Evolutionary conservation across 331 rosid genomes (phyloP), one percentile per base, ranked within the genome.

Genomic region (Quercus tomentella): DNA sequence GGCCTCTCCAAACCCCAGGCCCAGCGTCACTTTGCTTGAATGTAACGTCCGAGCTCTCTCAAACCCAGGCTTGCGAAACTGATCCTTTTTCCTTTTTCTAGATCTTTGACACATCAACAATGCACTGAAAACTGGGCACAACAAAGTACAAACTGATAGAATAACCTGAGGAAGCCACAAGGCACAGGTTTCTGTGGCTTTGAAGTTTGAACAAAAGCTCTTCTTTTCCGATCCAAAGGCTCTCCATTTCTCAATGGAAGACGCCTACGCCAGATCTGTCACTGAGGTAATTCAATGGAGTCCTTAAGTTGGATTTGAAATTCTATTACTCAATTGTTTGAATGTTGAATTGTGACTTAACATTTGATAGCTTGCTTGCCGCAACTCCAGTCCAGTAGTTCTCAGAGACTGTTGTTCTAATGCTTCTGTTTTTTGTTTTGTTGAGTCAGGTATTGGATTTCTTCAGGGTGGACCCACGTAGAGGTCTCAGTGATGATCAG

Each of bases 211-310:
- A 3, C 17, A 49, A 49, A 45, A 12, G 4, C 17, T 49, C 2
- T 49, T 75, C 16, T 26, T 31, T 57, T 83, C 62, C 73, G 87
- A 87, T 89, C 89, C 86, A 82, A 74, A 62, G 0, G 49, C 63
- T 52, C 77, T 51, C 68, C 79, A 62, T 78, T 79, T 75, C 37
- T 57, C 65, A 70, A 93, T 95, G 99, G 99, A 95, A 72, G 93
- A 95, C 82, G 98, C 99, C 67, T 91, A 88, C 80, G 92, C 97
- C 88, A 88, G 96, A 91, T 95, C 99, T 77, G 88, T 89, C 77
- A 52, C 87, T n/a, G 96, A 91, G 98, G 99, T 92, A 87, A 74
- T 79, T 61, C 57, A 28, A 41, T 41, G 45, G 12, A 41, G 45
- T 41, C 12, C 45, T 8, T 41, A 41, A 41, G 45, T 37, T 37